These are phyloP conservation scores for Trypanosoma theileri DNA, from an alignment of 208 protist species.

Conservation along the genomic window DNA sequence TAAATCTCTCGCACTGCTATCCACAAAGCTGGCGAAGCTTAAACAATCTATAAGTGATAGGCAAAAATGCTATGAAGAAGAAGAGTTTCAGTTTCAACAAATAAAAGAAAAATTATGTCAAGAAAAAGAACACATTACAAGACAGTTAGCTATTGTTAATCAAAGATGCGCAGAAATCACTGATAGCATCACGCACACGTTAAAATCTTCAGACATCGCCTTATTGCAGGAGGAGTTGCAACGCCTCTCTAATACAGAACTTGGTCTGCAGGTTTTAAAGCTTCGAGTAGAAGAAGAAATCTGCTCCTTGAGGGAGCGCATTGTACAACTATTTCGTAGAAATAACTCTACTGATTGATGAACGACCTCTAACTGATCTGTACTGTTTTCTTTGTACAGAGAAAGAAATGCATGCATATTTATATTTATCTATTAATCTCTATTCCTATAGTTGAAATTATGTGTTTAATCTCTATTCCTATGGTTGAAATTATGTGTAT, in stretches of 20 bases:
- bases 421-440: constrained; percentile 9
- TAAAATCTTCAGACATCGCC: not conserved
- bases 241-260: constrained; percentile 9
- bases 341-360: not conserved
- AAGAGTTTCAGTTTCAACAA: constrained; percentile 5
- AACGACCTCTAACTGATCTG: too few relatives aligned
- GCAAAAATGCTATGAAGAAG: not conserved
- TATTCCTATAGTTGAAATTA: constrained; percentile 1
- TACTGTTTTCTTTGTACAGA: not conserved
- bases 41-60: constrained; percentile 1
- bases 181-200: not conserved
- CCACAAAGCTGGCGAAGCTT: constrained; percentile 1
- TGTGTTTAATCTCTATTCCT: constrained; percentile 15
- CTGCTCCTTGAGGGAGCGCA: not conserved
- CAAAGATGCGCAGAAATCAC: not conserved
- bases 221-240: constrained; percentile 10
- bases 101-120: not conserved
- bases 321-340: not conserved
- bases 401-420: constrained; percentile 8
- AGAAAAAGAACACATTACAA: constrained; percentile 4
- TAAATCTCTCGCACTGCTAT: constrained; percentile 11
- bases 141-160: not conserved
- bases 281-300: constrained; percentile 4
- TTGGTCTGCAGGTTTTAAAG: constrained; percentile 7
- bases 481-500: not conserved